A percentile compares a stretch with the other conserved stretches of the same genome.
Evolutionary conservation across 2,329 filamentous ascomycete genomes (phyloP).

Genomic region (Aspergillus fischeri): DNA sequence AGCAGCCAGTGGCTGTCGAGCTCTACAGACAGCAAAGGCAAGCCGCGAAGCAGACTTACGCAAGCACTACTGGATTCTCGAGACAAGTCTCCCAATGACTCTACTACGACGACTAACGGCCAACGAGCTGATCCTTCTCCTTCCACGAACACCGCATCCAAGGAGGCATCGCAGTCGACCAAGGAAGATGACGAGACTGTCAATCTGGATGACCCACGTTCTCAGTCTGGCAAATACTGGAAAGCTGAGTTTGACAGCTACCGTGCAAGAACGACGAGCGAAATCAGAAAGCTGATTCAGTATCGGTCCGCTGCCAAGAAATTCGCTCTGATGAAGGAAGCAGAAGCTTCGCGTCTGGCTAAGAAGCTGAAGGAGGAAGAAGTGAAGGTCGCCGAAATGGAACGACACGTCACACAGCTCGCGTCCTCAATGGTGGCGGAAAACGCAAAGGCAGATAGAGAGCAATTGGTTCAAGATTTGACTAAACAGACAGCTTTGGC

Average conservation of each 20-base stretch:
- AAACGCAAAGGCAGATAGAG: conserved; percentile 30
- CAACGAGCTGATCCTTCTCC: conserved; percentile 10
- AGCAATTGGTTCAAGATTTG: conserved; percentile 40
- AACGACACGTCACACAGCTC: conserved; percentile 39
- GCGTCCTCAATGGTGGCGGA: conserved; percentile 37
- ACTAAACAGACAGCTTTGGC: conserved; percentile 43
- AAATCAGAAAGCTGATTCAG: conserved; percentile 58
- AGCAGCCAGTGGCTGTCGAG: conserved; percentile 41
- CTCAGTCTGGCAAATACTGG: conserved; percentile 59
- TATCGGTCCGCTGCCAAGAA: conserved; percentile 58
- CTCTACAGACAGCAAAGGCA: conserved; percentile 29
- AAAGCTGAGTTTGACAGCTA: conserved; percentile 59
- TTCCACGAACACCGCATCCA: conserved; percentile 11
- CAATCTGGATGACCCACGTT: conserved; percentile 52
- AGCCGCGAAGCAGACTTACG: conserved; percentile 38
- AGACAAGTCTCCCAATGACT: conserved; percentile 29
- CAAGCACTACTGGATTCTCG: conserved; percentile 39
- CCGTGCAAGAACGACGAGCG: conserved; percentile 53
- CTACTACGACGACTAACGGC: conserved; percentile 12
- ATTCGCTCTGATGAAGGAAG: conserved; percentile 57
- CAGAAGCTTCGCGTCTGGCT: conserved; percentile 49
- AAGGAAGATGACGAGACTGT: conserved; percentile 45
- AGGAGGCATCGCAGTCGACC: conserved; percentile 15
- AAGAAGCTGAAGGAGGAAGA: conserved; percentile 52
- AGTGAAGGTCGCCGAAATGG: conserved; percentile 41